Base-by-base conservation (phyloP, 2,329 filamentous ascomycete species). In the Xylaria sp. region DNA sequence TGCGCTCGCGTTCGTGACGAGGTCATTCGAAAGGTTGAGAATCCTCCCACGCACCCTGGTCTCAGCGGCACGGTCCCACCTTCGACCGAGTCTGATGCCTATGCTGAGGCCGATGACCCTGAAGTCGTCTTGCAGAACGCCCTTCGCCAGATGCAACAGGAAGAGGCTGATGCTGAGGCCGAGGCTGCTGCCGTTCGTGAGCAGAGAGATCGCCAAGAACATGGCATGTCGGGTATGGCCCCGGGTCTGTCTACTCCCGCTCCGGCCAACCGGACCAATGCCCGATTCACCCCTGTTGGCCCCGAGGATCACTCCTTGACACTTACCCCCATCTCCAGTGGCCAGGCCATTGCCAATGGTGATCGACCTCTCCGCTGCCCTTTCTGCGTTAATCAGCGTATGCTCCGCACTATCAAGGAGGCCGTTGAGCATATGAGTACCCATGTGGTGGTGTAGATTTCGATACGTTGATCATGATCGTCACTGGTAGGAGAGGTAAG, bases 341-440 rank as follows among this genome's bases (percentile, higher is more conserved):
- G 78, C 13, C 76, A 73, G 3, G 78, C 80, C 6, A 68, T 80
- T 34, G 74, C 78, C 3, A 71, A 72, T 4, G 74, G 75, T 37
- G 80, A 85, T 42, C 71, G 77, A 18, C 81, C 83, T 1, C 69
- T 84, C 34, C 76, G 83, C 16, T 86, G 83, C 63, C 83, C 83
- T 0, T 86, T 84, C 64, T 86, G 83, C 62, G 78, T 86, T 42
- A 86, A 85, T 64, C 80, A 83, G 65, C 77, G 83, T 4, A 83
- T 85, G 82, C 75, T 86, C 55, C 76, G 82, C 16, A 82, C 78
- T 1, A 82, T 85, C 51, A 85, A 83, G 70, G 83, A 86, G 68
- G 81, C 83, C 3, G 82, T 86, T 2, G 83, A 86, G 69, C 83
- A 86, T 67, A 75, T 86, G 76, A 83, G 82, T 9, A 84, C 82